Base-by-base conservation (phyloP, 306 rosid genomes). In the Acacia acuminata region DNA sequence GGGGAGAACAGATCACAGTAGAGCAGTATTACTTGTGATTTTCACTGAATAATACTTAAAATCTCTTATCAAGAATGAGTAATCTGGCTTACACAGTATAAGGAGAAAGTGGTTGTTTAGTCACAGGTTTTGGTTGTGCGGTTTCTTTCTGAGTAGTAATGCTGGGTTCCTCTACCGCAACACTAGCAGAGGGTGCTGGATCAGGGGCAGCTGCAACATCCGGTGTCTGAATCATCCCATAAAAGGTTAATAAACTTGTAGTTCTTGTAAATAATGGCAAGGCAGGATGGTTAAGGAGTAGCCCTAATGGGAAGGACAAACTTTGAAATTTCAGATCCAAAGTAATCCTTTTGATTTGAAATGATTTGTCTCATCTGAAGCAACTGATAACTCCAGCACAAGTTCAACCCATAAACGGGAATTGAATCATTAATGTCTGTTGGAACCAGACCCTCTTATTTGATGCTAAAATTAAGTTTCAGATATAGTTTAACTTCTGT, bases 81-180 rank as follows among this genome's bases (percentile, higher is more conserved):
- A 74, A 38, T 71, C 58, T 77, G 60, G 77, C 96, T 87, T 88
- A 92, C 97, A 42, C 90, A 24, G 75, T 83, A 82, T 87, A 91
- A 50, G 98, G 96, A 81, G 98, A 92, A 81, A 83, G 92, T 42
- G 93, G 72, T 30, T 87, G 86, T 70, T 86, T 65, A 9, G 74
- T 79, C 67, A 45, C 85, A 64, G 81, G 82, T 83, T 81, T 84
- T 65, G 81, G 84, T 79, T 65, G 85, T 48, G 75, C 72, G 60
- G 86, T 50, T 72, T 86, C 94, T 75, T 82, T 58, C 76, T 58
- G 82, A 42, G 79, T 60, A 65, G 88, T 45, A 85, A 75, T 71
- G 63, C 68, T 85, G 55, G 91, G 84, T 83, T 88, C 85, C 77
- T 24, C 83, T 22, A 84, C 66, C 75, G 71, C 71, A 60, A 80